Evolutionary conservation across 495 filamentous ascomycete species (phyloP), one percentile per base, ranked within the genome.

Genomic region (Penicillium coffeae): DNA sequence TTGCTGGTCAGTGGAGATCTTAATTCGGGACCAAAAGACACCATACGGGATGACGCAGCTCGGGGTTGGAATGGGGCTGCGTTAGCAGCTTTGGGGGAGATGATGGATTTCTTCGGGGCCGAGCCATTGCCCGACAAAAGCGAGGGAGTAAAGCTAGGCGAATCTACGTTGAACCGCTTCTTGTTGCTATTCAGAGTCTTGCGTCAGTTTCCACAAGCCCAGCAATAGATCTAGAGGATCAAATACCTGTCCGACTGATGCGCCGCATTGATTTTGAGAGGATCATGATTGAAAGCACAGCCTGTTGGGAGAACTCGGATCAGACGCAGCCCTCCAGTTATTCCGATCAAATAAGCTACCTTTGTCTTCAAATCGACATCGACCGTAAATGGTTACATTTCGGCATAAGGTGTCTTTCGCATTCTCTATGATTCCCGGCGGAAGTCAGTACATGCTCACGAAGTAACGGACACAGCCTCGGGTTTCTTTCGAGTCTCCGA

Each of bases 121-220:
- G 76, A 51, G 9, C 77, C 68, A 65, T 78, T 68, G 32, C 71
- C 69, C 30, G 75, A 72, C 13, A 83, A 60, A 40, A 78, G 60
- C 13, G 83, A 77, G 16, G 93, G 94, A 1, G 90, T 96, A 56
- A 98, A 98, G 35, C 92, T 86, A 12, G 94, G 93, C 10, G 93
- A 96, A 54, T 97, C 93, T 56, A 95, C 92, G 65, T 95, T 97
- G 57, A 98, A 82, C 12, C 84, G 74, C 72, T 92, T 90, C 72
- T 86, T 93, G 48, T 76, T 67, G 51, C 73, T 75, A 42, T 49
- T 13, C 22, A 8, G 47, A n/a, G 21, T 22, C 25, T 14, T 10
- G 10, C 8, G 13, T 30, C 16, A 32, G 19, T n/a, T 9, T 8
- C 20, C 5, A 36, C 32, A 20, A 52, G 8, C 16, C 16, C 19